A percentile compares a stretch with the other conserved stretches of the same genome.
phyloP scores from a whole-genome alignment of 331 rosid species.

The Quercus lobata region DNA sequence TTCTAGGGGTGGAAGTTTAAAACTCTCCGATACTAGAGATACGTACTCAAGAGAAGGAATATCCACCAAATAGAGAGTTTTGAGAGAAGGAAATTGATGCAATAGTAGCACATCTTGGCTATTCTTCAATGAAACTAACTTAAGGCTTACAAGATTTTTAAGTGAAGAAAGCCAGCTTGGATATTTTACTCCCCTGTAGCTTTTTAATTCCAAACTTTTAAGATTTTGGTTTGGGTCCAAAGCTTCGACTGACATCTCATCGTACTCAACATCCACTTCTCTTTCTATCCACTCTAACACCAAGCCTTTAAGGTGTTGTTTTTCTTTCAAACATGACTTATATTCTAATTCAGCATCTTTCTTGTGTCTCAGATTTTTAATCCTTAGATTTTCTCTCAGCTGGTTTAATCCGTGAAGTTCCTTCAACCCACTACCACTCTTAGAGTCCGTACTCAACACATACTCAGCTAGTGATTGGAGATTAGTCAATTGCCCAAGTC shows the following conservation, averaged over 20 bases:
- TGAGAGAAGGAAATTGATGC: background rate
- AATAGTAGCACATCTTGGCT: background rate
- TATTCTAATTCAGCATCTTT: background rate
- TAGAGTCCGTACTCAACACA: background rate
- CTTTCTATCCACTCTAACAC: accelerated
- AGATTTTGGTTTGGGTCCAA: background rate
- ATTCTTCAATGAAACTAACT: accelerated
- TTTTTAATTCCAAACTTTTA: accelerated
- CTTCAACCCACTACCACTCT: accelerated
- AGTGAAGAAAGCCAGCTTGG: background rate
- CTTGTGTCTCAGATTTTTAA: background rate
- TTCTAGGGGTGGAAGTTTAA: too few relatives aligned
- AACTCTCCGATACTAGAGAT: background rate
- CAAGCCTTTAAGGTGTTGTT: background rate
- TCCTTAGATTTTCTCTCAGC: background rate
- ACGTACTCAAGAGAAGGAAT: background rate
- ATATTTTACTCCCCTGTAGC: background rate
- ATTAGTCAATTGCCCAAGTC: background rate
- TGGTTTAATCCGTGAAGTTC: background rate
- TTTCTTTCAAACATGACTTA: background rate
- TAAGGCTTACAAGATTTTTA: background rate
- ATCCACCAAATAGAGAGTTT: accelerated
- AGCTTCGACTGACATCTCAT: background rate
- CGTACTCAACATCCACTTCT: background rate
- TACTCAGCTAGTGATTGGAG: background rate